These are phyloP conservation scores for Chlamydomonas sp. DNA, from an alignment of 139 green algal species.

Conservation along the genomic window DNA sequence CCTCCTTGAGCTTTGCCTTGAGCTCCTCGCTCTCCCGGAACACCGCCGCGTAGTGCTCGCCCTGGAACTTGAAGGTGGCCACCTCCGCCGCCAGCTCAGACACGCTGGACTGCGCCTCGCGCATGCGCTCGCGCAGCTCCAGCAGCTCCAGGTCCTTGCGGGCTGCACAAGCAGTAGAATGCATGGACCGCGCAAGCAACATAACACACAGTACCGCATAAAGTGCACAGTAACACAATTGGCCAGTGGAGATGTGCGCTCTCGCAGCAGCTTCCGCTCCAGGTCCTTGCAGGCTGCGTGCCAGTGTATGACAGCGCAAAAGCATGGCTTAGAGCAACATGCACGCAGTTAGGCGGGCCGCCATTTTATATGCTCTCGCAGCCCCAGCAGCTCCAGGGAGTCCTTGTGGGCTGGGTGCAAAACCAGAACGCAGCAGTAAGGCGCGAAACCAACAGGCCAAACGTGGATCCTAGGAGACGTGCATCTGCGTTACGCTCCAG, in stretches of 20 bases:
- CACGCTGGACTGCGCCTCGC: conserved; percentile 25
- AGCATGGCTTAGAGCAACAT: neutral
- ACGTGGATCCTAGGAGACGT: too few relatives aligned
- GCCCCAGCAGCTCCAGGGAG: too few relatives aligned
- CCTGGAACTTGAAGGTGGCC: conserved; percentile 10
- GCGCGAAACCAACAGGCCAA: too few relatives aligned
- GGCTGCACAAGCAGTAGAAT: neutral
- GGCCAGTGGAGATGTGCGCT: neutral
- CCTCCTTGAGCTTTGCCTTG: neutral
- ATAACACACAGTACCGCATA: neutral
- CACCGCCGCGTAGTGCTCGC: conserved; percentile 29
- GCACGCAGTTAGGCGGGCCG: neutral
- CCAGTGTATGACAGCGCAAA: neutral
- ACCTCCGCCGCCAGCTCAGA: conserved; percentile 31
- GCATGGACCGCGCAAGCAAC: neutral
- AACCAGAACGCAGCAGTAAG: too few relatives aligned
- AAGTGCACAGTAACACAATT: neutral
- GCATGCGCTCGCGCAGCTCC: conserved; percentile 38
- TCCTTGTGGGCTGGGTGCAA: too few relatives aligned
- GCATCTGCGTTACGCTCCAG: too few relatives aligned
- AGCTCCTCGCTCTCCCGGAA: conserved; percentile 35
- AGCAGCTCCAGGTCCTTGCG: conserved; percentile 33
- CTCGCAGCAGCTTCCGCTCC: too few relatives aligned
- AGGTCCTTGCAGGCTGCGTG: neutral
- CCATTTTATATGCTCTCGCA: too few relatives aligned